These are phyloP conservation scores for Trichoderma sp. DNA, from an alignment of 2,329 filamentous ascomycete species.

Conservation along the genomic window DNA sequence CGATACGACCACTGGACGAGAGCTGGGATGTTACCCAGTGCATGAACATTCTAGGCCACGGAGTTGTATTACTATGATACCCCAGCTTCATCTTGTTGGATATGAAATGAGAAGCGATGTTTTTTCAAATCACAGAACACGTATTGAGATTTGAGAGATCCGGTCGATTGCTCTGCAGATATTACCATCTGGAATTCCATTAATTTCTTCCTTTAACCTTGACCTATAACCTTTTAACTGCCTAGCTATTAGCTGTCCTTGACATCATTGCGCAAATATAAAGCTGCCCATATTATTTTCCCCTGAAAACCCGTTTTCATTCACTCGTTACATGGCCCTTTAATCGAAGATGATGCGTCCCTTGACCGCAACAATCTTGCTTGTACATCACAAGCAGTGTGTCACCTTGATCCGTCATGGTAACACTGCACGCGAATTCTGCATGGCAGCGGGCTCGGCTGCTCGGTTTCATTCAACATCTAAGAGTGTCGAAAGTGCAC, in stretches of 20 bases:
- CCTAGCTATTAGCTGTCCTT: not conserved
- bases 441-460: not conserved
- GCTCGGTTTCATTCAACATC: not conserved
- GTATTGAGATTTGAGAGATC: not conserved
- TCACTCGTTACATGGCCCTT: not conserved
- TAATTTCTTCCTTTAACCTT: not conserved
- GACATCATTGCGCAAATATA: not conserved
- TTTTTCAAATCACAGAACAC: not conserved
- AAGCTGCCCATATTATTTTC: not conserved
- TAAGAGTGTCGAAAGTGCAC: not conserved
- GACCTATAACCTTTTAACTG: not conserved
- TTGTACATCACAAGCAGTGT: not conserved
- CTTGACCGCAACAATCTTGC: not conserved
- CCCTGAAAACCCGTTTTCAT: not conserved
- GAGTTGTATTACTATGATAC: constrained; percentile 46
- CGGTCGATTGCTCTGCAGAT: not conserved
- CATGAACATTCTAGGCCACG: constrained; percentile 47
- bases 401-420: not conserved
- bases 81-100: constrained; percentile 27
- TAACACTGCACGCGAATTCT: not conserved
- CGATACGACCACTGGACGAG: constrained; percentile 44
- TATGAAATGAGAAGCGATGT: not conserved
- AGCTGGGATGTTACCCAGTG: constrained; percentile 51
- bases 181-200: not conserved
- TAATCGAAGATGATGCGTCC: not conserved